Base-by-base conservation (phyloP, 148 eudicot species). In the Chenopodium formosanum region DNA sequence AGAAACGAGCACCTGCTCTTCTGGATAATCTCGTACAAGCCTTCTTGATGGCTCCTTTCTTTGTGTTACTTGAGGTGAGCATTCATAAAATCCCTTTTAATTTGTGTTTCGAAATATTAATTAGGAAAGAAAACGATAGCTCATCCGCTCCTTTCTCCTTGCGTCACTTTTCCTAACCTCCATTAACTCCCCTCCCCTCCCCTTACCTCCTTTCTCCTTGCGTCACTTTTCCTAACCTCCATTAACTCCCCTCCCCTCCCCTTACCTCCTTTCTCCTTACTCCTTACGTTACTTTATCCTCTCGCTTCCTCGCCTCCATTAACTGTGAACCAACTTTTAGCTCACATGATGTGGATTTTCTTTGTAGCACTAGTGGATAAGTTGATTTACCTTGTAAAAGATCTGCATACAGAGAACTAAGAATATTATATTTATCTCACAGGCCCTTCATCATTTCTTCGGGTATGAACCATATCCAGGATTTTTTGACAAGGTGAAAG, bases 401-500 rank as follows among this genome's bases (percentile, higher is more conserved):
- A n/a, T 62, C 13, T 3, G 48, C 73, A 70, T 69, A 80, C 50
- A 29, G 10, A 4, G 14, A 48, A 31, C 2, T 40, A 40, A 40
- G 40, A 40, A 40, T 6, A 40, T 40, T 40, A 40, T 40, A 40
- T 40, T 40, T 40, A 40, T 17, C 9, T 75, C 76, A 56, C 93
- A 94, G 99, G 91, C 88, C 20, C 92, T 96, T 47, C 91, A 89
- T 64, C 75, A 75, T 6, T 83, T 84, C 63, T 86, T 88, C 2
- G 89, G 91, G 76, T 95, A 95, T 25, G 99, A 95, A 78, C 99
- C 97, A n/a, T 95, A 92, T 76, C 97, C 91, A 0, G 98, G 97
- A 52, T 95, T 95, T 79, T 82, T 86, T 67, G 89, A 82, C 3
- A 75, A 83, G 60, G 98, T 95, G 67, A 82, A 91, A 78, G 90